Base-by-base conservation (phyloP, 1,284 basidiomycete genomes). In the Cystobasidium sp. region DNA sequence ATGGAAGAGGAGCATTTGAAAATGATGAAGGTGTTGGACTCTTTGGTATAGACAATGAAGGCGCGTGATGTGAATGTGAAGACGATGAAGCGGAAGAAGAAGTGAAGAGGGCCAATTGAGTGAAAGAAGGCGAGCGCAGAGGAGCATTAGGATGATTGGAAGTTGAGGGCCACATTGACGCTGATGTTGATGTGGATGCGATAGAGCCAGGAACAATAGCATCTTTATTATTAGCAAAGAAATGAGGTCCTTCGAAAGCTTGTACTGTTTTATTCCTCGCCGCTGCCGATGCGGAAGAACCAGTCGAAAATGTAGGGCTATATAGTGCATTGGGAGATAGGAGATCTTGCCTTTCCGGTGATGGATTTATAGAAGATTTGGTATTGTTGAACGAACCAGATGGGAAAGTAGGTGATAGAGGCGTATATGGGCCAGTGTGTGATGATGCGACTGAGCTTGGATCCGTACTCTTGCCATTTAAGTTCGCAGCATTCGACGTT, bases 141-240 rank as follows among this genome's bases (percentile, higher is more conserved):
- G 66, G 24, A 8, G 55, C 14, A 46, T 14, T 55, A 3, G 66
- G 56, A 16, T 47, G 49, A 37, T 39, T 68, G 6, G 47, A n/a
- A 39, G 68, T 46, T 18, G 68, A 49, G 7, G 56, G 9, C 22
- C 9, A 39, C n/a, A 22, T 47, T 20, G 49, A 51, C n/a, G 16
- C 31, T 20, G 49, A 51, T 3, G 63, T 22, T 31, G 63, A 73
- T 41, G 59, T 44, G 46, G 62, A 56, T 41, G 61, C 55, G 14
- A 46, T 46, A 12, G 56, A 10, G 22, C 44, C 47, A 20, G 76
- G 76, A 14, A 76, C 65, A 16, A 75, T 46, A 8, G 77, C 78
- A 24, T 77, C 76, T 37, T 63, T 58, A 62, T 78, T 76, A 41
- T 76, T 71, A 18, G 78, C 78, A 47, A 76, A 77, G 59, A 78